Evolutionary conservation across 306 rosid species (phyloP).

Genomic region (Acacia confusa): DNA sequence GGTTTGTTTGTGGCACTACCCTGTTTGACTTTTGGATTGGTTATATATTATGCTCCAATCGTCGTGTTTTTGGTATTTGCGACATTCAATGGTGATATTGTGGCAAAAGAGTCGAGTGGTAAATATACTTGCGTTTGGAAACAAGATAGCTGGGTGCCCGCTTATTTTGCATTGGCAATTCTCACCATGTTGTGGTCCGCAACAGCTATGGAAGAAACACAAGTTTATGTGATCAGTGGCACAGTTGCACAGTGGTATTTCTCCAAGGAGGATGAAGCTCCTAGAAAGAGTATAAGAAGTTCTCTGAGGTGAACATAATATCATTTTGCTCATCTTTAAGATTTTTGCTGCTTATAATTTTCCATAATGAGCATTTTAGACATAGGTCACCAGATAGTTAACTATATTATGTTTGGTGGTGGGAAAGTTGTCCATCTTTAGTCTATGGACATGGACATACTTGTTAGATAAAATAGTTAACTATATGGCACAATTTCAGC

Average conservation of each 20-base stretch:
- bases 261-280: constrained; percentile 52
- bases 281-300: constrained; percentile 57
- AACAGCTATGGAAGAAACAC: constrained; percentile 70
- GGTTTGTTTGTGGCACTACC: constrained; percentile 69
- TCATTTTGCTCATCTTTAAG: neutral
- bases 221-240: constrained; percentile 87
- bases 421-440: neutral
- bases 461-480: neutral
- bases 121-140: constrained; percentile 75
- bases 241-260: constrained; percentile 92
- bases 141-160: constrained; percentile 89
- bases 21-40: constrained; percentile 56
- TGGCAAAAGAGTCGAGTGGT: constrained; percentile 36
- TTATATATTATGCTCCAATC: constrained; percentile 65
- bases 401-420: neutral
- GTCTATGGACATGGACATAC: neutral
- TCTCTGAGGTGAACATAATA: constrained; percentile 64
- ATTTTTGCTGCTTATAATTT: constrained; percentile 17
- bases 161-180: constrained; percentile 82
- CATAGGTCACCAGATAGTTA: neutral
- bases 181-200: constrained; percentile 90
- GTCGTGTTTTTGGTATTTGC: constrained; percentile 80
- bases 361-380: neutral
- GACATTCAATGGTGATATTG: constrained; percentile 69
- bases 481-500: neutral